phyloP scores from a whole-genome alignment of 352 stramenopile genomes.

The Phytophthora nicotianae region DNA sequence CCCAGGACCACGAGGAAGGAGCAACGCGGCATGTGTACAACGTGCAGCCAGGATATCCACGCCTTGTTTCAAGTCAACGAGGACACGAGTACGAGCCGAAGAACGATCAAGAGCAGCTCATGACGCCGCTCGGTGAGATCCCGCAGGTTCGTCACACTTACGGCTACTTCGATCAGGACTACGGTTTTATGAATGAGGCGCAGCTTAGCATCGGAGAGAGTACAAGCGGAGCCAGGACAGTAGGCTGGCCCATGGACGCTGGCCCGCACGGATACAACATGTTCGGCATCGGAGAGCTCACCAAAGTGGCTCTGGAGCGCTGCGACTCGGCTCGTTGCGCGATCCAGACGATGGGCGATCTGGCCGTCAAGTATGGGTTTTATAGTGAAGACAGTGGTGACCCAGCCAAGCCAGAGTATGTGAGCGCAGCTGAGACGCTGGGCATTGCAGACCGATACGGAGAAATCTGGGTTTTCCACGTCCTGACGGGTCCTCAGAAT shows the following conservation, averaged over 20 bases:
- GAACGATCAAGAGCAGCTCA: slow-evolving; percentile 36
- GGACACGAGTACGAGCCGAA: slow-evolving; percentile 71
- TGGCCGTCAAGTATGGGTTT: slow-evolving; percentile 94
- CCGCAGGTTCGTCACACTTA: slow-evolving; percentile 92
- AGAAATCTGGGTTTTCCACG: slow-evolving; percentile 96
- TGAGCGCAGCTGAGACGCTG: slow-evolving; percentile 85
- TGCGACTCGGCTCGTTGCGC: slow-evolving; percentile 86
- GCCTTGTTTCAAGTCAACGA: slow-evolving; percentile 71
- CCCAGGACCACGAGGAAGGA: slow-evolving; percentile 59
- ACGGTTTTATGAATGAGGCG: slow-evolving; percentile 96
- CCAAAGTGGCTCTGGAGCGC: slow-evolving; percentile 91
- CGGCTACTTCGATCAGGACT: slow-evolving; percentile 94
- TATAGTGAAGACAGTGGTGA: slow-evolving; percentile 91
- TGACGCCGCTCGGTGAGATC: slow-evolving; percentile 82
- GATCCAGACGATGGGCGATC: slow-evolving; percentile 91
- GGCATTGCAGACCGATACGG: slow-evolving; percentile 86
- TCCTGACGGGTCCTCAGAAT: slow-evolving; percentile 92
- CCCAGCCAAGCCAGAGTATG: slow-evolving; percentile 54
- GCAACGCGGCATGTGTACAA: slow-evolving; percentile 69
- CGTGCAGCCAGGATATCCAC: slow-evolving; percentile 71
- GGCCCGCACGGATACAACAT: slow-evolving; percentile 81
- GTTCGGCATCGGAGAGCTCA: slow-evolving; percentile 92
- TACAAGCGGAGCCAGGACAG: slow-evolving; percentile 88
- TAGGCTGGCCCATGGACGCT: slow-evolving; percentile 68
- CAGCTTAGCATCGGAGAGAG: slow-evolving; percentile 94